Percentiles rank a stretch among this genome's conserved stretches.
Conservation (phyloP, 805 yeast species). For the Candida namnaoensis region DNA sequence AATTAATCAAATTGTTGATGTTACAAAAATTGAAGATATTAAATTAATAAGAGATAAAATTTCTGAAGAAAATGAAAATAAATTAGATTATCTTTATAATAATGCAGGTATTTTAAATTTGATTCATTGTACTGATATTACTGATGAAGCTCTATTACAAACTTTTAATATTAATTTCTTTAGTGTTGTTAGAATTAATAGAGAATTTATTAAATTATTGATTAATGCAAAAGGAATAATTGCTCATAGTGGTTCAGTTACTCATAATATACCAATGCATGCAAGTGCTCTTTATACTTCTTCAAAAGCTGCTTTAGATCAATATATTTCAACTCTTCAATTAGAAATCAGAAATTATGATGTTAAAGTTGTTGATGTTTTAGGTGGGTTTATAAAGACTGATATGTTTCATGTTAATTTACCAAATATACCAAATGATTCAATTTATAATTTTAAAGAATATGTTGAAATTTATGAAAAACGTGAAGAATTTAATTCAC, state of each 20-base stretch:
- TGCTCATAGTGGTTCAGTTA: conserved; percentile 24
- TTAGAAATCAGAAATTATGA: conserved; percentile 31
- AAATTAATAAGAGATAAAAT: conserved; percentile 15
- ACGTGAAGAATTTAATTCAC: background rate
- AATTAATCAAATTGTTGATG: conserved; percentile 19
- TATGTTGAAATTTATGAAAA: conserved; percentile 6
- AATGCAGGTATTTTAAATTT: conserved; percentile 28
- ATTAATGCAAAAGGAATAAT: conserved; percentile 29
- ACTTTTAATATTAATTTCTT: conserved; percentile 27
- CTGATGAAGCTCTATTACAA: conserved; percentile 17
- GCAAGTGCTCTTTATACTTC: conserved; percentile 27
- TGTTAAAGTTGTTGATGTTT: conserved; percentile 30
- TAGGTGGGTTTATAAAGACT: conserved; percentile 34
- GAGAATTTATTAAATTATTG: conserved; percentile 24
- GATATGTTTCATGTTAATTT: conserved; percentile 15
- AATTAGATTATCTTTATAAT: conserved; percentile 30
- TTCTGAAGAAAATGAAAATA: conserved; percentile 16
- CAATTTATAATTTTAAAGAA: conserved; percentile 13
- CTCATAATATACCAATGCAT: conserved; percentile 27
- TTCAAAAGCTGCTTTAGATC: conserved; percentile 34
- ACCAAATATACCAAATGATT: conserved; percentile 5
- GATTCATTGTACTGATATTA: conserved; percentile 25
- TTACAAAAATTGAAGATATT: conserved; percentile 23
- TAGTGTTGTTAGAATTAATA: conserved; percentile 29
- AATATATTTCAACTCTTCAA: conserved; percentile 27